Conservation (phyloP, 352 stramenopile species). For the Phytophthora hibernalis region DNA sequence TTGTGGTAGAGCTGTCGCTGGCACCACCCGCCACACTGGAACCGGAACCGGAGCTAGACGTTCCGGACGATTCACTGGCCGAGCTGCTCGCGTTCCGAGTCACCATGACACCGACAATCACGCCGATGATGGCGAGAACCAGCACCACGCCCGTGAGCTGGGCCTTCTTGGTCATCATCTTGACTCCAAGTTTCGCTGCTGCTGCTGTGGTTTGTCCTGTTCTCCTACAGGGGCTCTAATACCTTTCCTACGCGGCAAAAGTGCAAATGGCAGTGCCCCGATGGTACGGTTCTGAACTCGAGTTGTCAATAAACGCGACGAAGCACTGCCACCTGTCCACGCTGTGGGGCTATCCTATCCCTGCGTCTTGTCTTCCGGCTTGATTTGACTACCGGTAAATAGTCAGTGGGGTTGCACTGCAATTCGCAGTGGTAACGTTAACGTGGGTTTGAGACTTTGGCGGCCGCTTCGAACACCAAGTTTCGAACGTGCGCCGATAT, state of each 20-base stretch:
- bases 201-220: constrained; percentile 27
- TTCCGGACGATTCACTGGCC: constrained; percentile 35
- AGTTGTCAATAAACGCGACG: constrained; percentile 22
- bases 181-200: constrained; percentile 10
- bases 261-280: constrained; percentile 28
- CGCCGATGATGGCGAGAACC: constrained; percentile 54
- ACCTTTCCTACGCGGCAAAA: constrained; percentile 38
- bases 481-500: not conserved
- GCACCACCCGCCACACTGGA: constrained; percentile 6
- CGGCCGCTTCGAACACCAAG: constrained; percentile 12
- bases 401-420: constrained; percentile 1
- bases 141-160: constrained; percentile 50
- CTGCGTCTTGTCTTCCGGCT: constrained; percentile 16
- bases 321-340: not conserved
- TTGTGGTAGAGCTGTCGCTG: constrained; percentile 15
- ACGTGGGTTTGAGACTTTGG: constrained; percentile 6
- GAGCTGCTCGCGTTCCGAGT: constrained; percentile 32
- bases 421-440: constrained; percentile 1
- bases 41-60: constrained; percentile 25
- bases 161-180: constrained; percentile 47
- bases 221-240: constrained; percentile 19
- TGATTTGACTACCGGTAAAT: constrained; percentile 33
- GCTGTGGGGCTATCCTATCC: constrained; percentile 21
- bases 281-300: not conserved
- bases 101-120: constrained; percentile 53